Conservation (phyloP, 116 monocot species). For the Posidonia oceanica region DNA sequence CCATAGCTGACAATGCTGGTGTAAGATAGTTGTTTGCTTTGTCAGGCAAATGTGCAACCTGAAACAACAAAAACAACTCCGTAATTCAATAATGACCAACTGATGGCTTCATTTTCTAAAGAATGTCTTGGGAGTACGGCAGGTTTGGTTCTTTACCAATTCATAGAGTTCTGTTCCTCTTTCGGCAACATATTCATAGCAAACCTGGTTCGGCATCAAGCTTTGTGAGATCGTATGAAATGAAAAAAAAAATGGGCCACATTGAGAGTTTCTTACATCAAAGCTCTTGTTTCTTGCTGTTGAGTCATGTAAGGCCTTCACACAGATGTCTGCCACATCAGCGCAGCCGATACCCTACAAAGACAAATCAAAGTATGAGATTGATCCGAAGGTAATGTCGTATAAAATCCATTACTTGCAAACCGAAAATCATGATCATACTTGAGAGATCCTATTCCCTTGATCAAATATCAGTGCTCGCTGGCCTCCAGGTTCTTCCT, state of each 20-base stretch:
- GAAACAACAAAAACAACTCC: constrained; percentile 7
- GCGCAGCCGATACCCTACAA: constrained; percentile 92
- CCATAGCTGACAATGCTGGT: constrained; percentile 81
- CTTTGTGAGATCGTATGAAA: background rate
- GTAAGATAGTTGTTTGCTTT: constrained; percentile 99
- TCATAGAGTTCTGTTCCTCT: constrained; percentile 88
- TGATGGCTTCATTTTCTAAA: background rate
- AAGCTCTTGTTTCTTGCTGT: constrained; percentile 99
- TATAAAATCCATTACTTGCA: background rate
- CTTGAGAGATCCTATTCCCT: constrained; percentile 96
- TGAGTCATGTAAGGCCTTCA: constrained; percentile 94
- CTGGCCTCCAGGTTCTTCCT: constrained; percentile 99
- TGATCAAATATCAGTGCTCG: constrained; percentile 97
- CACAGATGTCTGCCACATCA: constrained; percentile 98
- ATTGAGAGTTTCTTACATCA: constrained; percentile 43
- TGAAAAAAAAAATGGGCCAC: background rate
- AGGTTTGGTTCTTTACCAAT: constrained; percentile 35
- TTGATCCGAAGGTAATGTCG: background rate
- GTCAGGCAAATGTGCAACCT: constrained; percentile 99
- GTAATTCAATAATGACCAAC: background rate
- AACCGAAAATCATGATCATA: constrained; percentile 10
- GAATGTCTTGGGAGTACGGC: background rate
- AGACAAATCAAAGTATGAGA: background rate
- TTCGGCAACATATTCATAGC: constrained; percentile 88
- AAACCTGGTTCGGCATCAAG: constrained; percentile 37